Base-by-base conservation (phyloP, 805 yeast genomes). In the Wickerhamomyces hampshirensis region DNA sequence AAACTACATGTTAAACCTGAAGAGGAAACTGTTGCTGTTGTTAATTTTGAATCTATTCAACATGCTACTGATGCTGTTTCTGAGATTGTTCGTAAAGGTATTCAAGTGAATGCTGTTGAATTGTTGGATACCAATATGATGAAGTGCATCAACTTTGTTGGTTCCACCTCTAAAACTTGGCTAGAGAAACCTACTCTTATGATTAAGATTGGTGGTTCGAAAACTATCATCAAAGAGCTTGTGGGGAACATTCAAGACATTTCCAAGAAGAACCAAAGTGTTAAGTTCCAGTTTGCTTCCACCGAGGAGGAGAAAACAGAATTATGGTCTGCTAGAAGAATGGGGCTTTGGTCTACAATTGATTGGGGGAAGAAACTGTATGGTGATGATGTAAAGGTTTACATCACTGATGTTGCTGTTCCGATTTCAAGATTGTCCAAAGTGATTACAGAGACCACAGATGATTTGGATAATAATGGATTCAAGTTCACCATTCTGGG, bases 391-490 rank as follows among this genome's bases (percentile, higher is more conserved):
- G 75, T 80, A 6, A 73, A 70, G 49, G 60, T 74, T 28, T 77
- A 85, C 72, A 81, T 88, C 19, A 84, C 93, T 0, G 94, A 84
- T 60, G 85, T 84, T 5, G 89, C 89, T 5, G 93, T 84, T 12
- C 94, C 94, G 3, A 69, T 84, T 33, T 80, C 89, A 0, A 65
- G 65, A 38, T 66, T 84, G 30, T 77, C 91, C 3, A 61, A 64
- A n/a, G 70, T 82, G 24, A 77, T 84, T 31, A 65, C 69, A 19
- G 77, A 71, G 31, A 76, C 87, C 3, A 75, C 80, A 56, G 61
- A 63, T 5, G 86, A 77, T 38, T 63, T 84, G 47, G 71, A 69
- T 34, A 53, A 58, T 4, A 69, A 75, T 18, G 76, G 77, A 0
- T 56, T 79, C 28, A 51, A 66, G 26, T 73, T 76, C 33, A 75